Evolutionary conservation across 495 filamentous ascomycete species (phyloP), one percentile per base, ranked within the genome.

Genomic region (Penicillium dipodomyicola): DNA sequence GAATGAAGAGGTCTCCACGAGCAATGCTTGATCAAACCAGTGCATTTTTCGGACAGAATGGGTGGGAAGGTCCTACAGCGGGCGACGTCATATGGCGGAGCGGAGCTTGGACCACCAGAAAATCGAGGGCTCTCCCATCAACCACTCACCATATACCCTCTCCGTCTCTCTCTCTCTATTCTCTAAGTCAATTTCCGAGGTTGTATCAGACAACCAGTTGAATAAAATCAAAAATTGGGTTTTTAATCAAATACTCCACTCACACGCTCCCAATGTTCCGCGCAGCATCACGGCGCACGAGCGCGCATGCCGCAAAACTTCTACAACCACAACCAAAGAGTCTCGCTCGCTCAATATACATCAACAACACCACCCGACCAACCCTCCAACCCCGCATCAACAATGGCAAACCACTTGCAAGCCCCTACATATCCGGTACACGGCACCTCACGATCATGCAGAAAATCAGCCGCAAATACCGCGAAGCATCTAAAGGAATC

Each of bases 401-500:
- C 32, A 65, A 60, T 45, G 27, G 47, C 29, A 58, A 54, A 27
- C 29, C 17, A 11, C 30, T 58, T 39, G 39, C 19, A 35, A 52
- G 23, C 30, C 35, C 63, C 8, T 57, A 58, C 29, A 48, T 59
- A 25, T 46, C 62, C 33, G 55, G 58, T 49, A 51, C 62, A 17
- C 49, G 69, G 30, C 55, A 64, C 41, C 47, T 68, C 51, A 57
- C 62, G 10, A 66, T 61, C 33, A 29, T 57, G 27, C 71, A 74
- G 41, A 63, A 64, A 30, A 56, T 75, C 19, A 64, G 65, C 42
- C 63, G 65, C 50, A 67, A 62, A 49, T 71, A 71, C 58, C 71
- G 69, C 11, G 61, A 73, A 60, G 74, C 75, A 27, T 69, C 65
- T 1, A 73, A 73, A 52, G 77, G 67, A 14, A 74, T 77, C 49